These are phyloP conservation scores for Gnaphalium uliginosum DNA, from an alignment of 129 eudicot genomes.

Conservation along the genomic window DNA sequence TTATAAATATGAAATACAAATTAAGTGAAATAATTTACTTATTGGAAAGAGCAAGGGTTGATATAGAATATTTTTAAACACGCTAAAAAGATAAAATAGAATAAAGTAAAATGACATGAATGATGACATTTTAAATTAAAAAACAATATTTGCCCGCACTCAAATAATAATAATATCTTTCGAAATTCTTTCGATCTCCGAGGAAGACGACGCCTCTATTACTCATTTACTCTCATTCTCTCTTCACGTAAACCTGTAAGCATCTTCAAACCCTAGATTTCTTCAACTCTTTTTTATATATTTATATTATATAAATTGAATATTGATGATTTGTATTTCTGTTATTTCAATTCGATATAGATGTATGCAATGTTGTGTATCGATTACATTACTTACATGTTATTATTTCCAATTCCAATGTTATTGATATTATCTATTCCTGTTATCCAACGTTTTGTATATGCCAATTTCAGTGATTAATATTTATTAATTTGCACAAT, in stretches of 20 bases:
- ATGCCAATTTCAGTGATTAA: neutral
- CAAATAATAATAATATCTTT: conserved; percentile 23
- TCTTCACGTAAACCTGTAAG: conserved; percentile 26
- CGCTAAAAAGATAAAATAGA: neutral
- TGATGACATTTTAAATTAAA: conserved; percentile 18
- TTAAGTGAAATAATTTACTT: no score
- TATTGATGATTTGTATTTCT: neutral
- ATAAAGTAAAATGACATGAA: neutral
- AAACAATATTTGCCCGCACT: conserved; percentile 21
- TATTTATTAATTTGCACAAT: neutral
- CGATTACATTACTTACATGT: conserved; percentile 16
- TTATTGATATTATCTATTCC: conserved; percentile 28
- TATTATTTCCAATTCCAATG: conserved; percentile 19
- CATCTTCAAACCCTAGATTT: conserved; percentile 31
- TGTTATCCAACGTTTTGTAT: neutral
- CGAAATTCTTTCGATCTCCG: conserved; percentile 27
- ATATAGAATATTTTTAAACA: neutral
- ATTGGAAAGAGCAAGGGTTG: no score
- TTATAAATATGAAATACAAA: no score
- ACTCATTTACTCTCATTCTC: conserved; percentile 20
- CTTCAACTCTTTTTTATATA: neutral
- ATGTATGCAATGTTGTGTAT: conserved; percentile 24
- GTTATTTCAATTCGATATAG: neutral
- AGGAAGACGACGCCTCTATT: conserved; percentile 31
- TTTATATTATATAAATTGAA: neutral